A percentile compares a stretch with the other conserved stretches of the same genome.
Conservation (phyloP, 2,329 filamentous ascomycete species). For the Aureobasidium sp. region DNA sequence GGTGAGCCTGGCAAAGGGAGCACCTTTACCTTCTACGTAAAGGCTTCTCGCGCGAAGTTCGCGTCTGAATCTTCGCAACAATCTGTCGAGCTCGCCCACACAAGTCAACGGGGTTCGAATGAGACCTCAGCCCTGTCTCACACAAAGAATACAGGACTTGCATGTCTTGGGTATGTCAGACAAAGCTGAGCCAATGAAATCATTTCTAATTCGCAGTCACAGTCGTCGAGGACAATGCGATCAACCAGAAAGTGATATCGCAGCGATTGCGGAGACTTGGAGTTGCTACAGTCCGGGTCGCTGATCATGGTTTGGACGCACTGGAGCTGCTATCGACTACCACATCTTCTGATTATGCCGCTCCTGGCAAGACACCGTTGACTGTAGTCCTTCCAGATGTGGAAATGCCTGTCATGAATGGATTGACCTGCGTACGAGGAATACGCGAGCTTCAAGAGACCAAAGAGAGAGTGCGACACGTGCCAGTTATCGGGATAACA, state of each 20-base stretch:
- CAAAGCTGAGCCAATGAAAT: too few relatives aligned
- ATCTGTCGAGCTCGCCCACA: too few relatives aligned
- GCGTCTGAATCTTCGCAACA: too few relatives aligned
- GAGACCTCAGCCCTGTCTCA: too few relatives aligned
- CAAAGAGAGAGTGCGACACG: slow-evolving; percentile 54
- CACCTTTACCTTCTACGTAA: slow-evolving; percentile 59
- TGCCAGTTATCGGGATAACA: slow-evolving; percentile 71
- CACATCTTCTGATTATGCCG: not conserved
- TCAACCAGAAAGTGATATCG: slow-evolving; percentile 33
- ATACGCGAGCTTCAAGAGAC: slow-evolving; percentile 63
- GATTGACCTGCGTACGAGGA: slow-evolving; percentile 60
- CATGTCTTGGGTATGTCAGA: too few relatives aligned
- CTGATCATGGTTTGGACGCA: slow-evolving; percentile 32
- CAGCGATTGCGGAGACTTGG: slow-evolving; percentile 32
- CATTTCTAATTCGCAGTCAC: too few relatives aligned
- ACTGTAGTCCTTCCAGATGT: slow-evolving; percentile 66
- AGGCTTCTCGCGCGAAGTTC: slow-evolving; percentile 27
- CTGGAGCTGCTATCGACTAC: slow-evolving; percentile 27
- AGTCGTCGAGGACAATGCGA: slow-evolving; percentile 32
- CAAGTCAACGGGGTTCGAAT: too few relatives aligned
- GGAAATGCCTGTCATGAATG: slow-evolving; percentile 79
- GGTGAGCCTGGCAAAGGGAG: slow-evolving; percentile 52
- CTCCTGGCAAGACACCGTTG: slow-evolving; percentile 7
- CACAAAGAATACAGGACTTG: too few relatives aligned
- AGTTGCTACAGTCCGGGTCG: slow-evolving; percentile 28